phyloP scores from a whole-genome alignment of 345 rosid genomes.

The Lenwebbia sp. region DNA sequence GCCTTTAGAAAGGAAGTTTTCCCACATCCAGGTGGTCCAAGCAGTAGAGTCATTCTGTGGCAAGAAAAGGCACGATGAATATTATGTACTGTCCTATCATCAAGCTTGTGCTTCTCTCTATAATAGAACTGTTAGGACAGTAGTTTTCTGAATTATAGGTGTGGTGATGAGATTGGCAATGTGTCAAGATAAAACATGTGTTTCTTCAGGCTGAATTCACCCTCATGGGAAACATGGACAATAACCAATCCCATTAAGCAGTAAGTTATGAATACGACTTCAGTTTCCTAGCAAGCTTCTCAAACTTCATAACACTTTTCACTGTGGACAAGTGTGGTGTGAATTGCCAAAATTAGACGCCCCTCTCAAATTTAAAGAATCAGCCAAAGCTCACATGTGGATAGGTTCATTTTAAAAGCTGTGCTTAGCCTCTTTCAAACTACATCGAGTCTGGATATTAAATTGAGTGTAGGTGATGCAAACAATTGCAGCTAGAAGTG shows the following conservation, averaged over 20 bases:
- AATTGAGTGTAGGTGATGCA: background rate
- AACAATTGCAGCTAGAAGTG: background rate
- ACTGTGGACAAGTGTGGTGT: background rate
- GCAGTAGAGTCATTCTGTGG: constrained; percentile 54
- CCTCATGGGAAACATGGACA: background rate
- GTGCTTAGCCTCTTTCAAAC: background rate
- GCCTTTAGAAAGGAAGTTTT: constrained; percentile 57
- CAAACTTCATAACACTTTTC: background rate
- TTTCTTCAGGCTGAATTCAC: background rate
- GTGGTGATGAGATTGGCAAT: background rate
- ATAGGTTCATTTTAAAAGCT: background rate
- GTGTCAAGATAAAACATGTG: background rate
- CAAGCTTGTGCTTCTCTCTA: background rate
- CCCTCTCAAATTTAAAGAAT: background rate
- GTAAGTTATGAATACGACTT: background rate
- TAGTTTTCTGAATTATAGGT: background rate
- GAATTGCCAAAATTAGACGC: background rate
- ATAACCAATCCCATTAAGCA: background rate
- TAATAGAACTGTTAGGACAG: background rate
- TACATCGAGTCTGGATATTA: background rate
- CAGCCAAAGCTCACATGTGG: background rate
- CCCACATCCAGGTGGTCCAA: constrained; percentile 86
- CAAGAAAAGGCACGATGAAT: background rate
- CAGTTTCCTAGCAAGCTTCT: background rate
- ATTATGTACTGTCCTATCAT: background rate